Evolutionary conservation across 2,329 filamentous ascomycete species (phyloP).

Genomic region (Phyllachora maydis): DNA sequence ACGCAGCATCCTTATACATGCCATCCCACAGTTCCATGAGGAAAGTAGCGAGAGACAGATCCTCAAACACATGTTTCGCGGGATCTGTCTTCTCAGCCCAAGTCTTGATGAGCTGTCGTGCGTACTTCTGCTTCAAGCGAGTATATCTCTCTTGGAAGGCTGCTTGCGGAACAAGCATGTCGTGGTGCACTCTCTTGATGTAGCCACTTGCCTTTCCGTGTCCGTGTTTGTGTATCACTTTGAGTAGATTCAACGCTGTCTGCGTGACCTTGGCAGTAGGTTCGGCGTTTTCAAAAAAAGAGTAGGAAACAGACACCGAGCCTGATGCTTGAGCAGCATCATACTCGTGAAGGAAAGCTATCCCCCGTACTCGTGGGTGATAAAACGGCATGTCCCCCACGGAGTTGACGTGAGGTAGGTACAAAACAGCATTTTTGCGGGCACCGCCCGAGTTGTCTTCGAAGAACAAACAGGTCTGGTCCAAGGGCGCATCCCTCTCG

Average conservation of each 20-base stretch:
- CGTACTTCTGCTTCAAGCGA: slow-evolving; percentile 60
- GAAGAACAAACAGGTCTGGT: slow-evolving; percentile 71
- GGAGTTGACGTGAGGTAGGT: slow-evolving; percentile 49
- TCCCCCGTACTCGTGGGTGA: slow-evolving; percentile 54
- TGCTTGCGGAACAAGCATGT: slow-evolving; percentile 58
- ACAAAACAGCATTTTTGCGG: slow-evolving; percentile 42
- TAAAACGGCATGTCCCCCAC: slow-evolving; percentile 62
- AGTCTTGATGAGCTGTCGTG: slow-evolving; percentile 41
- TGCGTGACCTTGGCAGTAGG: slow-evolving; percentile 30
- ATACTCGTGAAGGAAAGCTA: slow-evolving; percentile 61
- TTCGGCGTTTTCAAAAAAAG: slow-evolving; percentile 21
- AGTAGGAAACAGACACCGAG: slow-evolving; percentile 37
- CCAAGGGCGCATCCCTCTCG: slow-evolving; percentile 49
- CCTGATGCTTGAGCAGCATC: slow-evolving; percentile 18
- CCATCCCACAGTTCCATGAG: slow-evolving; percentile 77
- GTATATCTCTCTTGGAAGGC: slow-evolving; percentile 68
- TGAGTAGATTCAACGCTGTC: slow-evolving; percentile 47
- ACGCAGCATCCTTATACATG: slow-evolving; percentile 45
- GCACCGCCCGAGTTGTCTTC: slow-evolving; percentile 10
- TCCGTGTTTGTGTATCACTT: slow-evolving; percentile 53
- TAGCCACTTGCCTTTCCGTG: slow-evolving; percentile 45
- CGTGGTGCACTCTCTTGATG: slow-evolving; percentile 67
- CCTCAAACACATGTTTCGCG: slow-evolving; percentile 86
- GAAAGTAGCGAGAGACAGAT: slow-evolving; percentile 77
- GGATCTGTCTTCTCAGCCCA: slow-evolving; percentile 86